Conservation (phyloP, 768 basidiomycete genomes). For the Termitomyces sp. region DNA sequence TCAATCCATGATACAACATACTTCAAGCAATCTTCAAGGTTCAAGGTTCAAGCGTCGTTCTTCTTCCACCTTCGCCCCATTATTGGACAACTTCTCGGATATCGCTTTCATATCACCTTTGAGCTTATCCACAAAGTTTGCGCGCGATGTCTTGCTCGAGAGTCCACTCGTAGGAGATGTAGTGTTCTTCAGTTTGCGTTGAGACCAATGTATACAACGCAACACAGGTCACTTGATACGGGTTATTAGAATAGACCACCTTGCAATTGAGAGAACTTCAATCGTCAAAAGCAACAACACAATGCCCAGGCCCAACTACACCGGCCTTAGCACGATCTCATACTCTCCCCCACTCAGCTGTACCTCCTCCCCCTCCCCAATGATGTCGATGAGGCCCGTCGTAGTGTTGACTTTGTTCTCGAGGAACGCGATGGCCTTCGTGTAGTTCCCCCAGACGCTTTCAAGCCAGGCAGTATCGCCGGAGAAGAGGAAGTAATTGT, state of each 20-base stretch:
- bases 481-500: slow-evolving; percentile 56
- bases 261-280: too few species aligned
- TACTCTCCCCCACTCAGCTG: too few species aligned
- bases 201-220: too few species aligned
- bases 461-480: slow-evolving; percentile 52
- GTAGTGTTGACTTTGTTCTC: slow-evolving; percentile 47
- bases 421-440: slow-evolving; percentile 51
- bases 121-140: slow-evolving; percentile 31
- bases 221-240: too few species aligned
- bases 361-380: too few species aligned
- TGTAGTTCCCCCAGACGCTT: slow-evolving; percentile 51
- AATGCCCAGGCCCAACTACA: too few species aligned
- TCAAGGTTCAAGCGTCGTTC: slow-evolving; percentile 33
- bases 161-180: background rate
- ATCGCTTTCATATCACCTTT: slow-evolving; percentile 39
- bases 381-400: slow-evolving; percentile 51
- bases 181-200: background rate
- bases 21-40: slow-evolving; percentile 16
- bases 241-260: too few species aligned
- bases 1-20: background rate
- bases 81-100: slow-evolving; percentile 31
- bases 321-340: too few species aligned
- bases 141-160: background rate
- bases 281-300: too few species aligned
- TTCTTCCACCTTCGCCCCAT: slow-evolving; percentile 34